phyloP scores from a whole-genome alignment of 345 rosid genomes.

The Raphanus raphanistrum region DNA sequence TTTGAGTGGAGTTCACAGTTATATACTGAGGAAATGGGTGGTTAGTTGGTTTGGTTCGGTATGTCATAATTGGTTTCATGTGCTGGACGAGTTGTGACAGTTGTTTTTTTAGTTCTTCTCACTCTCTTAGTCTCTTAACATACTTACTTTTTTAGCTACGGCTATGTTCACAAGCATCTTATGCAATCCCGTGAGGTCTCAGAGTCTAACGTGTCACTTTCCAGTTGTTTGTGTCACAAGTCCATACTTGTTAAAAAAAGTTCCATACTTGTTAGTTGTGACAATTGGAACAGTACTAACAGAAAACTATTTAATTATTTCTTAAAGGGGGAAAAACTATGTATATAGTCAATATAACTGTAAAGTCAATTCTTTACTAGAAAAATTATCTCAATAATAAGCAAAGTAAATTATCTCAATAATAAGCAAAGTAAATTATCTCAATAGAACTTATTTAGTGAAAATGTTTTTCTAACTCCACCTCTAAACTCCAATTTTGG shows the following conservation, averaged over 20 bases:
- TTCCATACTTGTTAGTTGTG: constrained; percentile 4
- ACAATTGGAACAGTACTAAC: neutral
- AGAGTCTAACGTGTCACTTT: constrained; percentile 25
- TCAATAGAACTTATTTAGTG: too few species aligned
- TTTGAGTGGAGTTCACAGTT: constrained; percentile 15
- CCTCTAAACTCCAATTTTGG: too few species aligned
- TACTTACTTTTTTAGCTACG: constrained; percentile 28
- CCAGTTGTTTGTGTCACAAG: constrained; percentile 37
- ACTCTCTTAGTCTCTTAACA: neutral
- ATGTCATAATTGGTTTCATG: constrained; percentile 35
- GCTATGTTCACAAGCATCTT: constrained; percentile 35
- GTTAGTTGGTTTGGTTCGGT: constrained; percentile 30
- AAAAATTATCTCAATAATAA: neutral
- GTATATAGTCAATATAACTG: neutral
- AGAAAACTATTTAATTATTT: neutral
- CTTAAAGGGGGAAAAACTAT: neutral
- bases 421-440: too few species aligned
- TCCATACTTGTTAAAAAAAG: constrained; percentile 1
- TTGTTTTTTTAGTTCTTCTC: constrained; percentile 21
- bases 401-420: too few species aligned
- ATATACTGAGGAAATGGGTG: constrained; percentile 22
- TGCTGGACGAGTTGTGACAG: constrained; percentile 21
- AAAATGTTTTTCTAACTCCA: too few species aligned
- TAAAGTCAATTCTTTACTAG: neutral
- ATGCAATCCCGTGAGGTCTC: constrained; percentile 39